phyloP scores from a whole-genome alignment of 192 early-diverging fungal genomes.

The Linnemannia hyalina region DNA sequence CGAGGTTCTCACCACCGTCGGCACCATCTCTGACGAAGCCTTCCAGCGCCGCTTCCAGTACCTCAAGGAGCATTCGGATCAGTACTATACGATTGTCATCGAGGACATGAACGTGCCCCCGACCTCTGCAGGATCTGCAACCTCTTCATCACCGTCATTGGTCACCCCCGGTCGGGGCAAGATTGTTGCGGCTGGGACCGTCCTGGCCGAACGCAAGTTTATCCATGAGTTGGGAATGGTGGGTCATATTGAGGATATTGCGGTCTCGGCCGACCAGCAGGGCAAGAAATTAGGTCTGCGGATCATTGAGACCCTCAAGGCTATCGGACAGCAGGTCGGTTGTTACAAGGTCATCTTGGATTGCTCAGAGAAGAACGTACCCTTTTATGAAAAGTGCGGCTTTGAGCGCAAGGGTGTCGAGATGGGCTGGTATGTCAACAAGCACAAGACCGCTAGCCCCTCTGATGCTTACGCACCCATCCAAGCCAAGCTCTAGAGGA shows the following conservation, averaged over 20 bases:
- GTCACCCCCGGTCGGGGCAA: slow-evolving; percentile 69
- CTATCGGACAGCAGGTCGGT: slow-evolving; percentile 81
- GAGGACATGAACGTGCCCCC: slow-evolving; percentile 53
- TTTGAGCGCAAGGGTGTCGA: slow-evolving; percentile 81
- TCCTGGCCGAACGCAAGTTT: slow-evolving; percentile 90
- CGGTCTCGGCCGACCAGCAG: slow-evolving; percentile 69
- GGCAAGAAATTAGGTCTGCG: slow-evolving; percentile 71
- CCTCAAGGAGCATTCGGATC: slow-evolving; percentile 80
- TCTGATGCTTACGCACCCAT: neutral
- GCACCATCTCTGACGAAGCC: slow-evolving; percentile 73
- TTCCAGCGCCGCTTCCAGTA: slow-evolving; percentile 82
- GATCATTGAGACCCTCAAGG: slow-evolving; percentile 87
- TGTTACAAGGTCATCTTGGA: slow-evolving; percentile 85
- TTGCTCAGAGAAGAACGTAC: slow-evolving; percentile 82
- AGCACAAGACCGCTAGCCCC: slow-evolving; percentile 16
- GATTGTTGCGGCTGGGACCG: slow-evolving; percentile 85
- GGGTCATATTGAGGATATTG: slow-evolving; percentile 88
- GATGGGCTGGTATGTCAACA: slow-evolving; percentile 73
- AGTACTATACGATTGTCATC: slow-evolving; percentile 89
- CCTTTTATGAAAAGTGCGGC: slow-evolving; percentile 91
- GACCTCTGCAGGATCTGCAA: slow-evolving; percentile 18
- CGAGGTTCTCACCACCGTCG: slow-evolving; percentile 81
- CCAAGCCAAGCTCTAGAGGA: slow-evolving; percentile 33
- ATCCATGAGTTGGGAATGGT: slow-evolving; percentile 82
- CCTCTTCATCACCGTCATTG: slow-evolving; percentile 24